These are phyloP conservation scores for Evansstolkia leycettana DNA, from an alignment of 495 filamentous ascomycete species.

Conservation along the genomic window DNA sequence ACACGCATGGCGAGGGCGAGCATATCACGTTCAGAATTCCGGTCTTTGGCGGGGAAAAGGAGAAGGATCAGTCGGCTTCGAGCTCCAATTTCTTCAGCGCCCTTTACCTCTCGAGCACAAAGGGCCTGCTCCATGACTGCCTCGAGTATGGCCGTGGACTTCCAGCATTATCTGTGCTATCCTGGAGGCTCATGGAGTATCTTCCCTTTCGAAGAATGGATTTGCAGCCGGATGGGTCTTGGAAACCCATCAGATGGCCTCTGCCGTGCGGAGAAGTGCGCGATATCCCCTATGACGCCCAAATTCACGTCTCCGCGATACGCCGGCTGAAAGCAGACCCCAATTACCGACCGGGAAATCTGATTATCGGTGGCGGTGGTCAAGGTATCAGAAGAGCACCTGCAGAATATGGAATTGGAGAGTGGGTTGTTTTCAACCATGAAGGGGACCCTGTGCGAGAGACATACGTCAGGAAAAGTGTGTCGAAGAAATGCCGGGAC, in stretches of 20 bases:
- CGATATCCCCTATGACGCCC: conserved; percentile 61
- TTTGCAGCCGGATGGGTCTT: conserved; percentile 56
- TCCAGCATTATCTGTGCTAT: conserved; percentile 41
- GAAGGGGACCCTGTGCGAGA: conserved; percentile 58
- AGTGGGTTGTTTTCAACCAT: conserved; percentile 55
- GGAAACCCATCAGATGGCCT: conserved; percentile 75
- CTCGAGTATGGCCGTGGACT: conserved; percentile 56
- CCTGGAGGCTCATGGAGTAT: conserved; percentile 79
- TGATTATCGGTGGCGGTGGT: conserved; percentile 72
- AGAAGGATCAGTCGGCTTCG: conserved; percentile 18
- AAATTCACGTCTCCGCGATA: conserved; percentile 64
- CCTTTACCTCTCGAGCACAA: conserved; percentile 45
- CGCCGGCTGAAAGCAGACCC: conserved; percentile 53
- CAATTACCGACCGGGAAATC: conserved; percentile 65
- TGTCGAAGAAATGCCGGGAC: neutral
- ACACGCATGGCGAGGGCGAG: conserved; percentile 1
- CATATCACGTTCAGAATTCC: neutral
- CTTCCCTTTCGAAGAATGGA: conserved; percentile 81
- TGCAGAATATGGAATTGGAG: conserved; percentile 48
- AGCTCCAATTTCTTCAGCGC: conserved; percentile 38
- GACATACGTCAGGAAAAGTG: conserved; percentile 34
- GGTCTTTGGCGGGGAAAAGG: conserved; percentile 2
- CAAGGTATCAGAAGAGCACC: conserved; percentile 54
- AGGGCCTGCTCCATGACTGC: conserved; percentile 64
- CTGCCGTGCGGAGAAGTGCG: conserved; percentile 69